Base-by-base conservation (phyloP, 1,139 yeast species). In the Saccharomyces uvarum region DNA sequence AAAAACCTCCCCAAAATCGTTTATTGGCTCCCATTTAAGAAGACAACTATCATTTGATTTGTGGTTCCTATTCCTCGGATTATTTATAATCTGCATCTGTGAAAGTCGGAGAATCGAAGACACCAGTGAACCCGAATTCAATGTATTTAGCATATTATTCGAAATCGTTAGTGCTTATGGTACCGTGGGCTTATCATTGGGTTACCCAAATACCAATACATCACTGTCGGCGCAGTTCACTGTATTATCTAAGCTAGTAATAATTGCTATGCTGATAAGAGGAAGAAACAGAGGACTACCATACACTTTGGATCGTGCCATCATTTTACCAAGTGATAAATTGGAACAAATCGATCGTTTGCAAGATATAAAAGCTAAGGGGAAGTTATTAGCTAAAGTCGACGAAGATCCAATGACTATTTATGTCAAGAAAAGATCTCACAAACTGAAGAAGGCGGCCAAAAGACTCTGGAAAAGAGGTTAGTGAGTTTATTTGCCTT, bases 221-320 rank as follows among this genome's bases (percentile, higher is more conserved):
- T 87, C 97, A 1, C 79, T 93, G 50, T 77, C 86, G n/a, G 90
- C 82, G 0, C 79, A 86, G 65, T 89, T 91, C 65, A 77, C 80
- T 28, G 78, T 79, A 0, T 64, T 93, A 5, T 86, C 96, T 1
- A 93, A 93, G 66, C 75, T 93, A 50, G 88, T 91, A 1, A 82
- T 93, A 49, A 84, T 89, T 59, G 93, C 91, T 6, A 82, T 89
- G 84, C 83, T 93, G 85, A 79, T 91, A 53, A 81, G 98, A 73
- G 97, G 98, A 8, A 79, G 97, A 55, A 97, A 93, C 66, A 87
- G 99, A 78, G 98, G 98, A 26, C 77, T 93, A 57, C 99, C 99
- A 0, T 90, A 91, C 65, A 76, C 93, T 0, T 77, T 93, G 56
- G 99, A 93, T 71, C 82, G 99, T 65, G 98, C 99, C 44, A 86